Evolutionary conservation across 768 basidiomycete species (phyloP).

Genomic region (Plicaturopsis crispa): DNA sequence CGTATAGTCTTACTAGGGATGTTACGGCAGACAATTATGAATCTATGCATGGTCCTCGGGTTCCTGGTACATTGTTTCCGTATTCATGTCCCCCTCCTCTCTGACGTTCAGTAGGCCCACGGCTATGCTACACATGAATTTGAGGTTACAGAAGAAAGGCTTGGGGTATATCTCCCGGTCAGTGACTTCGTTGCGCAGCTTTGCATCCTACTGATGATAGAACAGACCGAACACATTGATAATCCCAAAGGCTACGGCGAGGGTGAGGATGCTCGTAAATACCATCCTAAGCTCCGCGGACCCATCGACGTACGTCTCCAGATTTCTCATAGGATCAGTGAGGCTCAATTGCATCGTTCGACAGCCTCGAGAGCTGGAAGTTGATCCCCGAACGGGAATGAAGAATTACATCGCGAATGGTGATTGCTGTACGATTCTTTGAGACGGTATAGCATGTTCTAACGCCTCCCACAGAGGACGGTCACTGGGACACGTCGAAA

Average conservation of each 20-base stretch:
- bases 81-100: too few species aligned
- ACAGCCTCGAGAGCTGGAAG: constrained; percentile 73
- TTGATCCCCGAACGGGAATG: constrained; percentile 85
- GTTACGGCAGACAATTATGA: constrained; percentile 65
- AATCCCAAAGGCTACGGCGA: constrained; percentile 88
- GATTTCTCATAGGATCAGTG: not conserved
- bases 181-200: constrained; percentile 17
- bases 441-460: not conserved
- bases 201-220: not conserved
- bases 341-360: not conserved
- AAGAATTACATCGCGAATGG: constrained; percentile 93
- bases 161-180: constrained; percentile 81
- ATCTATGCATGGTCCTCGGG: constrained; percentile 83
- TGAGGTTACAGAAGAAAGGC: constrained; percentile 76
- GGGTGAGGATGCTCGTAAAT: constrained; percentile 75
- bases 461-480: constrained; percentile 36
- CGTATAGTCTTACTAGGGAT: not conserved
- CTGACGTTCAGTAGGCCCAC: constrained; percentile 41
- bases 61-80: constrained; percentile 73
- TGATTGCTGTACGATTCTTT: constrained; percentile 11
- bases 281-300: constrained; percentile 67
- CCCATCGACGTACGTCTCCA: constrained; percentile 62
- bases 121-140: constrained; percentile 81
- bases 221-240: constrained; percentile 79
- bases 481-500: constrained; percentile 85